phyloP scores from a whole-genome alignment of 331 rosid genomes.

The Telfairia occidentalis region DNA sequence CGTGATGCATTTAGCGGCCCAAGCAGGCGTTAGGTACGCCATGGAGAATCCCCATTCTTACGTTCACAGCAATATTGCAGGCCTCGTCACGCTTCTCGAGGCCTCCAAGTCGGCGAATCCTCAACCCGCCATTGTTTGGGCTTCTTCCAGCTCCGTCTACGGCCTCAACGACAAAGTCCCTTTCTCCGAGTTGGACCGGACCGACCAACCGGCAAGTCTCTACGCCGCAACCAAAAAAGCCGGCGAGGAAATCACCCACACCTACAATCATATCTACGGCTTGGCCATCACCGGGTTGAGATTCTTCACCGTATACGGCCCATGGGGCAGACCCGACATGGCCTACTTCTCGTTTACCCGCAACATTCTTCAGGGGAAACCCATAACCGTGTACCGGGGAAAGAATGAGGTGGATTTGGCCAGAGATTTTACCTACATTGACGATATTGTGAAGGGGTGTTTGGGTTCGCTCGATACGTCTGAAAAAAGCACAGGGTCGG shows the following conservation, averaged over 20 bases:
- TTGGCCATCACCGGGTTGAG: conserved; percentile 66
- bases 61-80: conserved; percentile 87
- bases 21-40: conserved; percentile 71
- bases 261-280: conserved; percentile 80
- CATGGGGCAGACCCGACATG: conserved; percentile 95
- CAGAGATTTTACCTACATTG: conserved; percentile 73
- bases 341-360: conserved; percentile 75
- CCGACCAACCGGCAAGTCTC: conserved; percentile 72
- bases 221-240: conserved; percentile 92
- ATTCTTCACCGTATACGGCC: conserved; percentile 69
- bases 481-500: conserved; percentile 68
- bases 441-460: conserved; percentile 77
- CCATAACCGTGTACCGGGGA: conserved; percentile 70
- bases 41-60: conserved; percentile 80
- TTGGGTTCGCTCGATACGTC: conserved; percentile 70
- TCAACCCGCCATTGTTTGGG: conserved; percentile 88
- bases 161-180: conserved; percentile 72
- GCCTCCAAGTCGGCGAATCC: conserved; percentile 64
- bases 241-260: conserved; percentile 88
- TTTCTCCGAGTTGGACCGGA: conserved; percentile 64
- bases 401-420: conserved; percentile 65
- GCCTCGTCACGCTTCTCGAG: conserved; percentile 68
- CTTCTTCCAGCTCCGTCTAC: conserved; percentile 83
- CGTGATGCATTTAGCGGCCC: conserved; percentile 89
- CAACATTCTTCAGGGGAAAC: conserved; percentile 79